Evolutionary conservation across 305 asterid genomes (phyloP).

Genomic region (Plantago lanceolata): DNA sequence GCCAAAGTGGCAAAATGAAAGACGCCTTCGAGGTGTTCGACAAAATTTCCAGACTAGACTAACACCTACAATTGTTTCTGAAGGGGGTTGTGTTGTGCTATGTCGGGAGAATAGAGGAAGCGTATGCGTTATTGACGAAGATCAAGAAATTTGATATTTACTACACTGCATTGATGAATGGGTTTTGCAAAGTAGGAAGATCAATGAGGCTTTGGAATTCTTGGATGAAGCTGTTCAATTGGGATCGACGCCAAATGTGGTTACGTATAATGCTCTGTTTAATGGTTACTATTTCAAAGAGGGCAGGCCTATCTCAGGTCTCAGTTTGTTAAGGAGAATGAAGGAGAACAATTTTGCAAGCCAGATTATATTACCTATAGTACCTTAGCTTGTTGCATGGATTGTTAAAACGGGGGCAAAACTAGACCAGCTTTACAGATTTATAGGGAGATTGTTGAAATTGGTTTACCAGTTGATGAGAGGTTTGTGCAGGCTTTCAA

Average conservation of each 20-base stretch:
- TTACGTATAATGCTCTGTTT: conserved; percentile 60
- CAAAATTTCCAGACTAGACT: conserved; percentile 36
- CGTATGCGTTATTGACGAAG: conserved; percentile 39
- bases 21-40: conserved; percentile 54
- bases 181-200: conserved; percentile 75
- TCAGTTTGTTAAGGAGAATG: conserved; percentile 49
- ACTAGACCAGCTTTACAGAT: conserved; percentile 34
- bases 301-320: conserved; percentile 55
- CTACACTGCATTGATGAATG: conserved; percentile 72
- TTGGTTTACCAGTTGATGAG: conserved; percentile 40
- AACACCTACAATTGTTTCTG: conserved; percentile 47
- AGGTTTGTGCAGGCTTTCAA: conserved; percentile 49
- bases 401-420: conserved; percentile 63
- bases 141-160: conserved; percentile 49
- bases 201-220: conserved; percentile 60
- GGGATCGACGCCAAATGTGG: conserved; percentile 49
- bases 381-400: conserved; percentile 63
- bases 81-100: conserved; percentile 65
- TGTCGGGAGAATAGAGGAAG: conserved; percentile 73
- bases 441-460: conserved; percentile 47
- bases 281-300: conserved; percentile 73
- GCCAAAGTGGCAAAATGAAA: conserved; percentile 45
- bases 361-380: conserved; percentile 62
- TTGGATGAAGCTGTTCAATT: conserved; percentile 48
- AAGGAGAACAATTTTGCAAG: conserved; percentile 39